These are phyloP conservation scores for Ascochyta lentis DNA, from an alignment of 2,329 filamentous ascomycete species.

Conservation along the genomic window DNA sequence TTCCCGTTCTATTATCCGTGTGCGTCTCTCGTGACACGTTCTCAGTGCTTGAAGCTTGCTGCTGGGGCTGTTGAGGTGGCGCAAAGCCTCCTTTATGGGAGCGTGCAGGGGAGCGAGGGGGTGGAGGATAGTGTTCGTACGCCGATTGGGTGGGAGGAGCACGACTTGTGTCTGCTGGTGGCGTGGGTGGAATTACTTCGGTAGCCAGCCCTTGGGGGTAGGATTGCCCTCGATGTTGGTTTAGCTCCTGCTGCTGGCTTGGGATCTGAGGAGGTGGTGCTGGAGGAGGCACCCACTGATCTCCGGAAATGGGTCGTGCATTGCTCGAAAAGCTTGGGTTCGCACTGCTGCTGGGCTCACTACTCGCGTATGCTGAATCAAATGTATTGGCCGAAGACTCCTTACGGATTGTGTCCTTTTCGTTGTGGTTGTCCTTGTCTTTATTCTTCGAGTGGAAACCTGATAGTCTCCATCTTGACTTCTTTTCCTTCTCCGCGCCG, in stretches of 20 bases:
- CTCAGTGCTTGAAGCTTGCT: conserved; percentile 26
- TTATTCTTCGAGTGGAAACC: conserved; percentile 48
- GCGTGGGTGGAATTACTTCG: conserved; percentile 33
- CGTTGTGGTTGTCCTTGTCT: conserved; percentile 27
- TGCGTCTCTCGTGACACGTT: conserved; percentile 40
- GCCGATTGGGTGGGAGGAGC: conserved; percentile 6
- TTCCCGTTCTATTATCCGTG: conserved; percentile 40
- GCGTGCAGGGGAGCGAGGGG: conserved; percentile 1
- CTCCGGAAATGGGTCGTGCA: conserved; percentile 36
- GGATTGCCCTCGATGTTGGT: neutral
- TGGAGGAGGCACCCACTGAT: conserved; percentile 31
- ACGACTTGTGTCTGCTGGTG: conserved; percentile 17
- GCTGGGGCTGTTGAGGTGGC: conserved; percentile 3
- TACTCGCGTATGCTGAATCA: conserved; percentile 46
- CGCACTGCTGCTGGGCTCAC: conserved; percentile 40
- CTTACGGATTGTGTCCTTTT: conserved; percentile 20
- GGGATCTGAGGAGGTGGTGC: conserved; percentile 10
- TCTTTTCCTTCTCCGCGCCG: conserved; percentile 42
- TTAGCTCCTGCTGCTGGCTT: neutral
- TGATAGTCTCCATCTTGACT: conserved; percentile 46
- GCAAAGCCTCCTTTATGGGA: conserved; percentile 3
- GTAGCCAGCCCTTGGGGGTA: conserved; percentile 12
- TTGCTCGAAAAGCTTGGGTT: conserved; percentile 43
- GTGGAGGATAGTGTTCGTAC: conserved; percentile 9
- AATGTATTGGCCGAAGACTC: conserved; percentile 25